Percentiles rank a stretch among this genome's conserved stretches.
Conservation (phyloP, 1,139 yeast genomes). For the Blastobotrys illinoisensis region DNA sequence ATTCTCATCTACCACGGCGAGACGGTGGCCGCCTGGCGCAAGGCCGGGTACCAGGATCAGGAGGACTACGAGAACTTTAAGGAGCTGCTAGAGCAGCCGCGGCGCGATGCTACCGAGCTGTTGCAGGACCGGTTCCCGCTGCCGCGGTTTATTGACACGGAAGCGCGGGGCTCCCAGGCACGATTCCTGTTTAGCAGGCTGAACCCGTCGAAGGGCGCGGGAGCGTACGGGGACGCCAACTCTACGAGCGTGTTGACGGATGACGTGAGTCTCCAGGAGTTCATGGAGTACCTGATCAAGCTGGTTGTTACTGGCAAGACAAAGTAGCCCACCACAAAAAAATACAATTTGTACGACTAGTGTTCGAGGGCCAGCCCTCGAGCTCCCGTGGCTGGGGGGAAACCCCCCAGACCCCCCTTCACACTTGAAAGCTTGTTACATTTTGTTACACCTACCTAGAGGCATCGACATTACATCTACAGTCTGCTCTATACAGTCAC, state of each 20-base stretch:
- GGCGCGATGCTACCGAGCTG: constrained; percentile 61
- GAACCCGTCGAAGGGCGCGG: constrained; percentile 54
- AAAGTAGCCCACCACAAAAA: background rate
- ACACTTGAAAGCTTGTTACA: too few species aligned
- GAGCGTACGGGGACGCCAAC: constrained; percentile 25
- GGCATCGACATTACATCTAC: too few species aligned
- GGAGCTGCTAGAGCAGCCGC: constrained; percentile 58
- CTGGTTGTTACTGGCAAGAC: constrained; percentile 25
- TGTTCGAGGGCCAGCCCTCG: background rate
- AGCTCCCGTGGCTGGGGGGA: too few species aligned
- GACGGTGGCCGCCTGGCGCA: constrained; percentile 64
- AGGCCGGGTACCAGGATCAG: constrained; percentile 59
- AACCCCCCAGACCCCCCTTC: too few species aligned
- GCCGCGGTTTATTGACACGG: constrained; percentile 68
- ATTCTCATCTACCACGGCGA: constrained; percentile 65
- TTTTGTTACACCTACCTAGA: too few species aligned
- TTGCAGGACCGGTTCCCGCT: constrained; percentile 65
- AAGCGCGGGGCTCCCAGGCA: constrained; percentile 75
- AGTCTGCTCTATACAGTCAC: too few species aligned
- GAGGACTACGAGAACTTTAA: constrained; percentile 60
- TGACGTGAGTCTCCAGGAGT: constrained; percentile 63
- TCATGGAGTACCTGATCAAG: constrained; percentile 47
- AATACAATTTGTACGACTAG: too few species aligned
- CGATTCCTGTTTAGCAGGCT: constrained; percentile 68
- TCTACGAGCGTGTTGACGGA: constrained; percentile 49